Percentiles rank a stretch among this genome's conserved stretches.
Evolutionary conservation across 2,329 filamentous ascomycete species (phyloP).

Genomic region (Colletotrichum abscissum): DNA sequence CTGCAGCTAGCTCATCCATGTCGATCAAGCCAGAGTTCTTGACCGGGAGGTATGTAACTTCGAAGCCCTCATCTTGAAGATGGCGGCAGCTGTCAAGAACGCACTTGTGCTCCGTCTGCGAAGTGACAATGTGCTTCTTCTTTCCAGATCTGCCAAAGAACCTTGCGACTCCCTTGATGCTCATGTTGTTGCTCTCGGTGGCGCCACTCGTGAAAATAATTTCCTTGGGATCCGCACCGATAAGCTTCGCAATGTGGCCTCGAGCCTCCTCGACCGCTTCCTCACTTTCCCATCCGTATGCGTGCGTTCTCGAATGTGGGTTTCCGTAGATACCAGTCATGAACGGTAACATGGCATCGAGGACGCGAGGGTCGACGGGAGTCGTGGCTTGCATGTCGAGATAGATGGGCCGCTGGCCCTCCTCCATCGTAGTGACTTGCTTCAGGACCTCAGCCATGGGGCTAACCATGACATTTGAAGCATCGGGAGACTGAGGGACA

Average conservation of each 20-base stretch:
- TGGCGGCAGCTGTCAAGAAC: conserved; percentile 97
- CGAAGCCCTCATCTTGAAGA: conserved; percentile 95
- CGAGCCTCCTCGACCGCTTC: conserved; percentile 91
- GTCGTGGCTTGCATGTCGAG: conserved; percentile 99
- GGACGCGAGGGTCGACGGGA: conserved; percentile 90
- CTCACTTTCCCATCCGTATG: conserved; percentile 98
- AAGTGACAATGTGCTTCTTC: conserved; percentile 98
- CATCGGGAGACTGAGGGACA: conserved; percentile 55
- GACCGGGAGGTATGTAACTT: conserved; percentile 96
- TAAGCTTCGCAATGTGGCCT: conserved; percentile 83
- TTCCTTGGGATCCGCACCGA: conserved; percentile 95
- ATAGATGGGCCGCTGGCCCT: conserved; percentile 94
- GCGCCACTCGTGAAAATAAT: conserved; percentile 99
- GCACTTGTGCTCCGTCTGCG: conserved; percentile 98
- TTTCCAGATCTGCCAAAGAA: conserved; percentile 95
- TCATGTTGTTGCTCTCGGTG: conserved; percentile 99
- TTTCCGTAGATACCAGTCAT: conserved; percentile 96
- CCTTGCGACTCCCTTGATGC: conserved; percentile 95
- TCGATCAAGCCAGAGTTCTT: conserved; percentile 86
- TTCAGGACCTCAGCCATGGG: conserved; percentile 89
- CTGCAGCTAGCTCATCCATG: conserved; percentile 85
- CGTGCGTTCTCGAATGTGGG: conserved; percentile 95
- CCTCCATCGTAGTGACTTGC: conserved; percentile 91
- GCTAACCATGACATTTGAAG: conserved; percentile 78
- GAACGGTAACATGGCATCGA: conserved; percentile 96